phyloP scores from a whole-genome alignment of 2,329 filamentous ascomycete species.

The Colletotrichum eleusines region DNA sequence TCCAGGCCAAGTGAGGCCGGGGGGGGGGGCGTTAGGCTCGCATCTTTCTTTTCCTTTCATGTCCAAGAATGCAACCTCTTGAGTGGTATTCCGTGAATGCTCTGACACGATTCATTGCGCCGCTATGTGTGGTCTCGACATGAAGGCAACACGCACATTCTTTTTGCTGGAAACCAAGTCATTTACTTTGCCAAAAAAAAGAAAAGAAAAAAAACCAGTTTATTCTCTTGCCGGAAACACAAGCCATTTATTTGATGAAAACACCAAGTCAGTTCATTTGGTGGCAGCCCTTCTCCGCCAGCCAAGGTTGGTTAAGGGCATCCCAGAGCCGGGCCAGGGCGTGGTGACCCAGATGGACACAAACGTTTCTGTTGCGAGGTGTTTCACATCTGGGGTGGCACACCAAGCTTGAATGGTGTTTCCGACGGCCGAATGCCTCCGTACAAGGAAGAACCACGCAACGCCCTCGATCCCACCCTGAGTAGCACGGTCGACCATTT shows the following conservation, averaged over 20 bases:
- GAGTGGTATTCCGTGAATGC: background rate
- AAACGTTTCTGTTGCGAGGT: background rate
- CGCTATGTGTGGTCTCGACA: background rate
- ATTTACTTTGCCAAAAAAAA: no score
- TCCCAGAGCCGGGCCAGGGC: background rate
- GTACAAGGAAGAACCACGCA: conserved; percentile 2
- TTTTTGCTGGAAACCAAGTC: background rate
- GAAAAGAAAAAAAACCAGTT: no score
- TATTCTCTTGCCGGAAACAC: background rate
- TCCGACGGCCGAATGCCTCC: background rate
- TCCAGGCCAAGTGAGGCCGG: background rate
- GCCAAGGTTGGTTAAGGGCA: no score
- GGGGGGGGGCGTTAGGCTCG: background rate
- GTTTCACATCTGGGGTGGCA: conserved; percentile 3
- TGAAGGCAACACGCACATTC: no score
- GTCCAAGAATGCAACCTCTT: background rate
- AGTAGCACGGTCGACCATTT: background rate
- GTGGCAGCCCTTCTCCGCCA: no score
- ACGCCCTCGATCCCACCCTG: background rate
- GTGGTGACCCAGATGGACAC: background rate
- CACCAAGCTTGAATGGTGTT: background rate
- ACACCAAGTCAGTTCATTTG: no score
- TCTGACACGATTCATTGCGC: background rate
- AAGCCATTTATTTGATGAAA: no score
- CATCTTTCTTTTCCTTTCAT: background rate